Evolutionary conservation across 805 yeast species (phyloP), one percentile per base, ranked within the genome.

Genomic region (Cyberlindnera petersonii): DNA sequence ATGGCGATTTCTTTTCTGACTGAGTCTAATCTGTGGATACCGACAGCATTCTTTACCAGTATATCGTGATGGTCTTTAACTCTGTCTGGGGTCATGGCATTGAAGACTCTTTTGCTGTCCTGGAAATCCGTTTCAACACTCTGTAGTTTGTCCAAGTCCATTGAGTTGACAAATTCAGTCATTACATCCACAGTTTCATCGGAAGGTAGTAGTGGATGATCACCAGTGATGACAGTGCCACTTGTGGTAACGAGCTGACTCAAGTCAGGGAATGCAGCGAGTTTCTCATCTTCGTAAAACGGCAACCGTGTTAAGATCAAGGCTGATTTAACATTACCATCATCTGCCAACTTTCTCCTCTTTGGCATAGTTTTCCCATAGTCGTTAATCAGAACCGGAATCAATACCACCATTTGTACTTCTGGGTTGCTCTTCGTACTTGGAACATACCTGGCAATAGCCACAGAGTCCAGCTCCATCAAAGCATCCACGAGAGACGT

Each of bases 281-380:
- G 65, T 48, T 75, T 74, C 46, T 78, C 82, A 56, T 88, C 96
- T 47, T 86, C 95, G 30, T 73, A 71, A 58, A 74, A 85, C 2
- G 96, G 93, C 10, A 87, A 55, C 32, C 79, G 64, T 10, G 70
- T 69, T 46, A 79, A 55, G 1, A 72, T 60, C 38, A 86, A 68
- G 0, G 71, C 68, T 42, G 72, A 64, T 15, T 55, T 42, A 11
- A 55, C 52, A 7, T 37, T 39, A 4, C 30, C 44, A n/a, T 47
- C 56, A 6, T 44, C 45, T 14, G 52, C 61, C 5, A 42, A 40
- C 6, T 50, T 41, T 22, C 60, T 54, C 30, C 61, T 60, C 1
- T 37, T 43, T 3, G 19, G 27, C 4, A 17, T 10, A 15, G 33
- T 14, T 2, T 40, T 50, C 4, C 46, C 52, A 10, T 32, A 40